A percentile compares a stretch with the other conserved stretches of the same genome.
phyloP scores from a whole-genome alignment of 2,329 filamentous ascomycete genomes.

The Leptosphaerulina australis region DNA sequence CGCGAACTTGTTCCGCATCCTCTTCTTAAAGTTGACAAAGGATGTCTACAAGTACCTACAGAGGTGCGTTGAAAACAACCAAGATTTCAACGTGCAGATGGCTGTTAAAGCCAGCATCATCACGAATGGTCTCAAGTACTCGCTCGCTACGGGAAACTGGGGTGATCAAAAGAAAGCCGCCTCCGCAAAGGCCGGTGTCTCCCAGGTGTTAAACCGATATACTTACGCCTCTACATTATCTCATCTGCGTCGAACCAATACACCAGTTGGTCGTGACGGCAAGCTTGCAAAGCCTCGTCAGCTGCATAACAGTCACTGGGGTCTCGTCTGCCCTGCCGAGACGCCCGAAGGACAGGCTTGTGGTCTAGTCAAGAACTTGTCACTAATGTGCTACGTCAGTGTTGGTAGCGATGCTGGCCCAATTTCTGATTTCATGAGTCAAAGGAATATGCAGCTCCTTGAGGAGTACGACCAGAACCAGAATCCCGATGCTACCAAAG shows the following conservation, averaged over 20 bases:
- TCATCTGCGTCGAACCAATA: constrained; percentile 96
- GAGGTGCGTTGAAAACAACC: constrained; percentile 85
- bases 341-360: constrained; percentile 98
- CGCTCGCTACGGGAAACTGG: constrained; percentile 97
- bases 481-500: constrained; percentile 92
- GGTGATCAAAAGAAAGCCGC: constrained; percentile 99
- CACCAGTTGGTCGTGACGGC: constrained; percentile 94
- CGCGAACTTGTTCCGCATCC: constrained; percentile 92
- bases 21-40: constrained; percentile 88
- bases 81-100: constrained; percentile 87
- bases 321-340: constrained; percentile 93
- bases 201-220: constrained; percentile 96
- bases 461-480: constrained; percentile 76
- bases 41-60: constrained; percentile 92
- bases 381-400: constrained; percentile 97
- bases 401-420: constrained; percentile 91
- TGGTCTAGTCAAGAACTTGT: constrained; percentile 96
- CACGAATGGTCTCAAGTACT: constrained; percentile 94
- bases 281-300: constrained; percentile 98
- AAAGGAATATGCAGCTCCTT: constrained; percentile 92
- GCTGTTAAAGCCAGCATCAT: constrained; percentile 91
- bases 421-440: constrained; percentile 93
- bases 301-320: constrained; percentile 98
- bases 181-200: constrained; percentile 93
- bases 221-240: constrained; percentile 96